phyloP scores from a whole-genome alignment of 176 grass and related monocot genomes.

The Cenchrus americanus region DNA sequence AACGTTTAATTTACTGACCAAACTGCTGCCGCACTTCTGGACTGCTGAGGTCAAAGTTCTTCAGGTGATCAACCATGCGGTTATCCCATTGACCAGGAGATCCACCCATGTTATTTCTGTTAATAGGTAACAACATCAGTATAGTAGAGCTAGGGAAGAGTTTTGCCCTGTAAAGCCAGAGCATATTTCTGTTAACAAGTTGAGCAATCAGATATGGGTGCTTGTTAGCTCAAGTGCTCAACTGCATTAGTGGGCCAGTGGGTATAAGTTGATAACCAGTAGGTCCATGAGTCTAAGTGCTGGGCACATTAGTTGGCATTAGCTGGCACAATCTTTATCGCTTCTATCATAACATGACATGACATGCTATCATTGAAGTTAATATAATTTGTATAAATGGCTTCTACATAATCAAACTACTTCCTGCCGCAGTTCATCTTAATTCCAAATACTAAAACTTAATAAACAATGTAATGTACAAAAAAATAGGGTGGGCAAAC shows the following conservation, averaged over 20 bases:
- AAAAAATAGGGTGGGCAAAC: neutral
- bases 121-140: constrained; percentile 25
- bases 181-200: neutral
- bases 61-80: constrained; percentile 82
- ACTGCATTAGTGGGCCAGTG: neutral
- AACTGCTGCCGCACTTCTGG: constrained; percentile 94
- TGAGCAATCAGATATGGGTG: neutral
- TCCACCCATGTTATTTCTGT: constrained; percentile 97
- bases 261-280: neutral
- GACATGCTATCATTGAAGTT: constrained; percentile 10
- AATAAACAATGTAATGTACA: neutral
- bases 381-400: neutral
- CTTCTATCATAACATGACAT: constrained; percentile 10
- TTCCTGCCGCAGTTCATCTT: neutral
- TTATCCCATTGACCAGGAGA: constrained; percentile 86
- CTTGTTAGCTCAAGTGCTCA: constrained; percentile 6
- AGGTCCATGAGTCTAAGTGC: neutral
- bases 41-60: constrained; percentile 97
- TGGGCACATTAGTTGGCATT: neutral
- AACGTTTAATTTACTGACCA: constrained; percentile 66
- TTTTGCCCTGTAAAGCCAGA: constrained; percentile 20
- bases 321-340: neutral
- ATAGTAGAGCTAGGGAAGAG: constrained; percentile 27
- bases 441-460: constrained; percentile 27
- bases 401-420: constrained; percentile 15